phyloP scores from a whole-genome alignment of 148 eudicot species.

The Bassia scoparia region DNA sequence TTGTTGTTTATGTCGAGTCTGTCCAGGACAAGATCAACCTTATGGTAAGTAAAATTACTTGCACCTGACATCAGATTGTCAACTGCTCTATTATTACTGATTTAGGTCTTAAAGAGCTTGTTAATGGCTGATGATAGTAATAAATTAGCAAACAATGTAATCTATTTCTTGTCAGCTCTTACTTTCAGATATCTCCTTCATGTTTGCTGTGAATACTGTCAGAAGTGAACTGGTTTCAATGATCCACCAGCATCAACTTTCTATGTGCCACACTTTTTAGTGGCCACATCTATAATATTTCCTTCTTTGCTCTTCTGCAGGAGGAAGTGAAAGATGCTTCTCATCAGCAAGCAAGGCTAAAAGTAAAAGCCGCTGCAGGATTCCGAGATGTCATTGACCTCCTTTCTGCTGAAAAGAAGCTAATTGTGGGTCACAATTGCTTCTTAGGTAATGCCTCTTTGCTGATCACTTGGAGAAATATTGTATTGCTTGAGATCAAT shows the following conservation, averaged over 20 bases:
- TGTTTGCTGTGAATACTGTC: not conserved
- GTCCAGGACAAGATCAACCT: conserved; percentile 55
- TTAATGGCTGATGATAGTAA: not conserved
- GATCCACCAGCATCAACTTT: not conserved
- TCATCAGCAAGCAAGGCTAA: conserved; percentile 50
- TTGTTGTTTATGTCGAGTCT: conserved; percentile 69
- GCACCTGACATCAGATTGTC: too few species aligned
- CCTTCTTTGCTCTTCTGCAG: conserved; percentile 40
- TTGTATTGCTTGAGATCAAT: not conserved
- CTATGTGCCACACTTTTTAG: not conserved
- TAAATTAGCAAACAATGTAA: too few species aligned
- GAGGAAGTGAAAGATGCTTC: conserved; percentile 51
- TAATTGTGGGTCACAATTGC: conserved; percentile 96
- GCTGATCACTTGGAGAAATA: not conserved
- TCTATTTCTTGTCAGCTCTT: not conserved
- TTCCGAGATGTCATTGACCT: conserved; percentile 90
- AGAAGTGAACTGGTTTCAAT: not conserved
- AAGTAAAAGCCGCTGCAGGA: conserved; percentile 70
- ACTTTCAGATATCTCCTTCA: not conserved
- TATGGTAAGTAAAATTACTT: conserved; percentile 51
- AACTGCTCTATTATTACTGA: not conserved
- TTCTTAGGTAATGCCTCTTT: conserved; percentile 69
- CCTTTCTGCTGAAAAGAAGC: conserved; percentile 73
- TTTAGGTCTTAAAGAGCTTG: not conserved
- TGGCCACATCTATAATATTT: conserved; percentile 2